Evolutionary conservation across 2,329 filamentous ascomycete genomes (phyloP), one percentile per base, ranked within the genome.

Genomic region (Monilinia fructigena): DNA sequence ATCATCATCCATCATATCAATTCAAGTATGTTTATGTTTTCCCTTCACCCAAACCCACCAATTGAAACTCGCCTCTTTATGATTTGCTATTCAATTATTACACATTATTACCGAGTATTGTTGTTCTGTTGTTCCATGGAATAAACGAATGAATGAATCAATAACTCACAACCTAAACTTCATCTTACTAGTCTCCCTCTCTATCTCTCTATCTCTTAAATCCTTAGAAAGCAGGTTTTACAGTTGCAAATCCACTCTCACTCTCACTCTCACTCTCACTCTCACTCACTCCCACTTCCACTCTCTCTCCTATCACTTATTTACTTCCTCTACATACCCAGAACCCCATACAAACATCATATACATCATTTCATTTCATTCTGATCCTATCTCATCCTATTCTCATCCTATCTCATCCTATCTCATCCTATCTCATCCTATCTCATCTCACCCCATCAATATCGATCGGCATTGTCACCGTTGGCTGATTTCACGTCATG

Each of bases 401-500:
- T 35, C 31, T 35, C 31, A 35, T 35, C 5, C 5, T 5, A 35
- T 28, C 35, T 56, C 23, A n/a, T 47, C 40, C n/a, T n/a, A 40
- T 16, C 10, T 28, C 16, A 42, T 56, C 38, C 10, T 4, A 35
- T 35, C 31, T 35, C 31, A 35, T 35, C 5, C 5, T 5, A 35
- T 28, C 35, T 56, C 23, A n/a, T 47, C 40, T 47, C 55, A 45
- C 26, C 18, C 23, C 40, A 40, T 40, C 61, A 55, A 35, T 38
- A 56, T 42, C 52, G 8, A 56, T 42, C 61, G 14, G 7, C 55
- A 42, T 59, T 45, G 55, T 55, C 55, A 59, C 47, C 55, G 40
- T 26, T 52, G 23, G 28, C 28, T 45, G 26, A 54, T 62, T 55
- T 55, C 54, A 61, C 70, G 64, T 67, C 67, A 74, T 73, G 72